These are phyloP conservation scores for Thinopyrum elongatum DNA, from an alignment of 176 grass and related monocot species.

Conservation along the genomic window DNA sequence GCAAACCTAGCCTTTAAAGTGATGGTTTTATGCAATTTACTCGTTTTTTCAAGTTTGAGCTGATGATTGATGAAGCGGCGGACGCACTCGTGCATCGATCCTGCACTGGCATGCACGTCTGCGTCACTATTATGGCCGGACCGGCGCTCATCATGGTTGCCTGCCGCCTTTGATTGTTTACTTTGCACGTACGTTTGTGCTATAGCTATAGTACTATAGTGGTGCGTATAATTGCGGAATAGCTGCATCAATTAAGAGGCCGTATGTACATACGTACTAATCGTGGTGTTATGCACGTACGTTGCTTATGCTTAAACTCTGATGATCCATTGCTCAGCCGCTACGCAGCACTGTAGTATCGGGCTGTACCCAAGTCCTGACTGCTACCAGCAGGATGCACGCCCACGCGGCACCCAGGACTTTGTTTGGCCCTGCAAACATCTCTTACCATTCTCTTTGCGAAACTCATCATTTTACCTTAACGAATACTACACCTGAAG, in stretches of 20 bases:
- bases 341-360: neutral
- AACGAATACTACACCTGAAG: too few relatives aligned
- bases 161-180: neutral
- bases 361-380: neutral
- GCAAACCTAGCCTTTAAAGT: too few relatives aligned
- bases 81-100: neutral
- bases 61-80: neutral
- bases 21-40: too few relatives aligned
- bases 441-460: too few relatives aligned
- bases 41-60: too few relatives aligned
- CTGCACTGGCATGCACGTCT: neutral
- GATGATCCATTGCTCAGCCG: neutral
- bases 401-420: too few relatives aligned
- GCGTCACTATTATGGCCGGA: slow-evolving; percentile 1
- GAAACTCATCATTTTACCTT: too few relatives aligned
- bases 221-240: neutral
- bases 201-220: neutral
- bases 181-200: neutral
- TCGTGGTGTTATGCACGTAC: slow-evolving; percentile 32
- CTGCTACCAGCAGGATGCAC: neutral
- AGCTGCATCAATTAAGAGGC: neutral
- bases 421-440: too few relatives aligned
- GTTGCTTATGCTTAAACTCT: slow-evolving; percentile 21
- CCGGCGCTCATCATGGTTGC: slow-evolving; percentile 13
- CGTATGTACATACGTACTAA: neutral